Conservation (phyloP, 345 rosid species). For the Euclidium syriacum region DNA sequence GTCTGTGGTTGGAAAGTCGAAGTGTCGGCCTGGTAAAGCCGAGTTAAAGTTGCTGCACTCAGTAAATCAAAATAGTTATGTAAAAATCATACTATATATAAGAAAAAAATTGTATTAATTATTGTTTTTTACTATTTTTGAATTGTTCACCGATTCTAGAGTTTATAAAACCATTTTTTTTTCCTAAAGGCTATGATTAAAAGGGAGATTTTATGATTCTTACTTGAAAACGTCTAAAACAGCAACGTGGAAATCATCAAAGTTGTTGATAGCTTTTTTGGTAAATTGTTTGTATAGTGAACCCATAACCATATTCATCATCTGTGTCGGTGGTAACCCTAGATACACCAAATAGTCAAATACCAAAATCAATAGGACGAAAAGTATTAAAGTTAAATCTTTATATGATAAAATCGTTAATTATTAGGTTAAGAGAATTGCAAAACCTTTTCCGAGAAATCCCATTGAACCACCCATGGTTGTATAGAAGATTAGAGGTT, state of each 20-base stretch:
- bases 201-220: slow-evolving; percentile 2
- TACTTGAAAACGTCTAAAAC: slow-evolving; percentile 78
- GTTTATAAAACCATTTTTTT: too few species aligned
- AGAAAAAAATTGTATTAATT: too few species aligned
- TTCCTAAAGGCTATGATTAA: too few species aligned
- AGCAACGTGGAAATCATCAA: slow-evolving; percentile 65
- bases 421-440: not conserved
- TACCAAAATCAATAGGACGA: not conserved
- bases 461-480: slow-evolving; percentile 60
- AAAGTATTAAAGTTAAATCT: not conserved
- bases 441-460: slow-evolving; percentile 55
- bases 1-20: slow-evolving; percentile 50
- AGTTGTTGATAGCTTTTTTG: slow-evolving; percentile 41
- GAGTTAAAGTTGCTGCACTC: slow-evolving; percentile 65
- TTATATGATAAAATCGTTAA: not conserved
- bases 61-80: not conserved
- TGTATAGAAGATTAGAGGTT: slow-evolving; percentile 1
- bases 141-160: too few species aligned
- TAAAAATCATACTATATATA: not conserved
- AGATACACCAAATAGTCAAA: not conserved
- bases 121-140: too few species aligned
- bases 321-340: slow-evolving; percentile 55
- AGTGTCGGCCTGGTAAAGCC: slow-evolving; percentile 85
- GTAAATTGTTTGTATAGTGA: slow-evolving; percentile 57
- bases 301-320: slow-evolving; percentile 55